phyloP scores from a whole-genome alignment of 2,329 filamentous ascomycete genomes.

The Myriangium duriaei region DNA sequence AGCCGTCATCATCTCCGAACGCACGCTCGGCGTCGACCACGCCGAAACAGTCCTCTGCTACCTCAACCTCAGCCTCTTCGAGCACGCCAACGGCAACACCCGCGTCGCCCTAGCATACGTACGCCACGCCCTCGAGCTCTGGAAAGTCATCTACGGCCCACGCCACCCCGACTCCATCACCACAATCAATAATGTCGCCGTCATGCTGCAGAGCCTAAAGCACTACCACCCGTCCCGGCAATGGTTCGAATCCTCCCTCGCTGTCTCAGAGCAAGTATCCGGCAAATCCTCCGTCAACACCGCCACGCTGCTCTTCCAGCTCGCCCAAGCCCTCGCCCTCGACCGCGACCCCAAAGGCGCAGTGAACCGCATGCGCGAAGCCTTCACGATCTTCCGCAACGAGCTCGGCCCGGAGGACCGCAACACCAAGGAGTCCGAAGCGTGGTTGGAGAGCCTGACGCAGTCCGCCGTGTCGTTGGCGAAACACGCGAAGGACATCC shows the following conservation, averaged over 20 bases:
- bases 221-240: slow-evolving; percentile 86
- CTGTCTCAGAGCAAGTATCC: slow-evolving; percentile 79
- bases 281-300: slow-evolving; percentile 85
- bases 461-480: slow-evolving; percentile 90
- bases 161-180: slow-evolving; percentile 97
- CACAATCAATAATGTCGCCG: slow-evolving; percentile 94
- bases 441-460: slow-evolving; percentile 90
- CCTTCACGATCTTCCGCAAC: slow-evolving; percentile 85
- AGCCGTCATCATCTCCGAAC: slow-evolving; percentile 89
- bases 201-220: slow-evolving; percentile 95
- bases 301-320: slow-evolving; percentile 90
- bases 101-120: slow-evolving; percentile 77
- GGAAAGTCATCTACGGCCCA: slow-evolving; percentile 91
- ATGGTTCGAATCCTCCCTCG: slow-evolving; percentile 65
- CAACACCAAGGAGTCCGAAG: slow-evolving; percentile 96
- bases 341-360: slow-evolving; percentile 89
- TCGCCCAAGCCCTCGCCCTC: slow-evolving; percentile 88
- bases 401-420: slow-evolving; percentile 82
- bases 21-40: slow-evolving; percentile 85
- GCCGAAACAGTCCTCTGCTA: slow-evolving; percentile 91
- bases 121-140: slow-evolving; percentile 83
- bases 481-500: slow-evolving; percentile 80
- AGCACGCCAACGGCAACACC: slow-evolving; percentile 86
- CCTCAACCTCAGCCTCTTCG: slow-evolving; percentile 86
- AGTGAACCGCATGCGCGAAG: slow-evolving; percentile 87